Base-by-base conservation (phyloP, 75 land plant genomes). In the Isoetes taiwanensis region DNA sequence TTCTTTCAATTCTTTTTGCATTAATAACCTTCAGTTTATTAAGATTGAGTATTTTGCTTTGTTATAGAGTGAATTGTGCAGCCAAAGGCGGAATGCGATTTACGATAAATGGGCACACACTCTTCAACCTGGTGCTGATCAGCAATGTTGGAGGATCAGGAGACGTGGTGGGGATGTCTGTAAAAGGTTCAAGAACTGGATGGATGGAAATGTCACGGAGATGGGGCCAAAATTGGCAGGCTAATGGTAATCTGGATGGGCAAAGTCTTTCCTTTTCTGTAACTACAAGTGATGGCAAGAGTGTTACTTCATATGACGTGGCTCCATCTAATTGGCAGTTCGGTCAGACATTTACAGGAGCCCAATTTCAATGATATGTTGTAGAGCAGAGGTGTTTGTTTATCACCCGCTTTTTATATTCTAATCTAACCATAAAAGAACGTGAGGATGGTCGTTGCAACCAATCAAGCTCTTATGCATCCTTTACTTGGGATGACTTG, bases 31-130 rank as follows among this genome's bases (percentile, higher is more conserved):
- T n/a, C n/a, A n/a, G n/a, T n/a, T n/a, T n/a, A n/a, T n/a, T n/a
- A n/a, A n/a, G n/a, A n/a, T n/a, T n/a, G n/a, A n/a, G n/a, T n/a
- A n/a, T n/a, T n/a, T n/a, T n/a, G n/a, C n/a, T n/a, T n/a, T n/a
- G n/a, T 17, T 39, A 34, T 17, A 66, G 70, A 48, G 75, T 75
- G 11, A 29, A 71, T 0, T 79, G 81, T 38, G 30, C n/a, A n/a
- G n/a, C n/a, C n/a, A n/a, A n/a, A n/a, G n/a, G n/a, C n/a, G n/a
- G n/a, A n/a, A n/a, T n/a, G n/a, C n/a, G n/a, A n/a, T n/a, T n/a
- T n/a, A n/a, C n/a, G n/a, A n/a, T n/a, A n/a, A n/a, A n/a, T n/a
- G n/a, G n/a, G n/a, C n/a, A n/a, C n/a, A n/a, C n/a, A n/a, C n/a
- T n/a, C n/a, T n/a, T n/a, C n/a, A n/a, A n/a, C n/a, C n/a, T 64